These are phyloP conservation scores for Ampelomyces quisqualis DNA, from an alignment of 2,329 filamentous ascomycete species.

Conservation along the genomic window DNA sequence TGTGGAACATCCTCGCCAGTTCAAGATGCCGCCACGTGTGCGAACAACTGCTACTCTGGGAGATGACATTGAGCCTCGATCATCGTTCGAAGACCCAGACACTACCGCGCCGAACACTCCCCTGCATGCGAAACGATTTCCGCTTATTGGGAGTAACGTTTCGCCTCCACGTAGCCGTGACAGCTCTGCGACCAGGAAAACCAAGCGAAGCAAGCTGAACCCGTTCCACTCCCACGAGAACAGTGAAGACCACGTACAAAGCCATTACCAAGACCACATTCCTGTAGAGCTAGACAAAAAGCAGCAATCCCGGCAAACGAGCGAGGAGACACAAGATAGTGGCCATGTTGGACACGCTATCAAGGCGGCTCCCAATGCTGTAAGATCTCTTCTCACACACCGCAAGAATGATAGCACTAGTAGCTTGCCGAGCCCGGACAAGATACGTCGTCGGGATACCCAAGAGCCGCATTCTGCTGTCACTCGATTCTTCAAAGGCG, in stretches of 20 bases:
- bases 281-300: slow-evolving; percentile 27
- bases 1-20: slow-evolving; percentile 16
- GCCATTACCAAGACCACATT: slow-evolving; percentile 21
- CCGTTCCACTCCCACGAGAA: slow-evolving; percentile 45
- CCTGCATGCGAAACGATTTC: slow-evolving; percentile 30
- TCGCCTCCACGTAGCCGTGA: slow-evolving; percentile 42
- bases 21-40: slow-evolving; percentile 25
- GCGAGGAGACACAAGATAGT: slow-evolving; percentile 35
- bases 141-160: slow-evolving; percentile 37
- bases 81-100: slow-evolving; percentile 43
- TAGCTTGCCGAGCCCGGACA: slow-evolving; percentile 35
- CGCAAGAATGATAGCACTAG: slow-evolving; percentile 44
- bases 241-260: slow-evolving; percentile 34
- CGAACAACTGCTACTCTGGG: slow-evolving; percentile 18
- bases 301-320: slow-evolving; percentile 29
- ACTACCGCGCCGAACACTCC: slow-evolving; percentile 45
- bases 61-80: slow-evolving; percentile 38
- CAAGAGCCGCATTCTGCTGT: slow-evolving; percentile 57
- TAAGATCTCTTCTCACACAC: slow-evolving; percentile 37
- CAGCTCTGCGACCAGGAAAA: slow-evolving; percentile 35
- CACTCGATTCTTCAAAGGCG: slow-evolving; percentile 75
- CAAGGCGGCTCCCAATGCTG: slow-evolving; percentile 34
- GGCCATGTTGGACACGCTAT: slow-evolving; percentile 34
- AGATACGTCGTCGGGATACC: slow-evolving; percentile 37
- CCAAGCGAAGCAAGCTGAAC: slow-evolving; percentile 43